Conservation (phyloP, 441 rosid species). For the Rhodomyrtus psidioides region DNA sequence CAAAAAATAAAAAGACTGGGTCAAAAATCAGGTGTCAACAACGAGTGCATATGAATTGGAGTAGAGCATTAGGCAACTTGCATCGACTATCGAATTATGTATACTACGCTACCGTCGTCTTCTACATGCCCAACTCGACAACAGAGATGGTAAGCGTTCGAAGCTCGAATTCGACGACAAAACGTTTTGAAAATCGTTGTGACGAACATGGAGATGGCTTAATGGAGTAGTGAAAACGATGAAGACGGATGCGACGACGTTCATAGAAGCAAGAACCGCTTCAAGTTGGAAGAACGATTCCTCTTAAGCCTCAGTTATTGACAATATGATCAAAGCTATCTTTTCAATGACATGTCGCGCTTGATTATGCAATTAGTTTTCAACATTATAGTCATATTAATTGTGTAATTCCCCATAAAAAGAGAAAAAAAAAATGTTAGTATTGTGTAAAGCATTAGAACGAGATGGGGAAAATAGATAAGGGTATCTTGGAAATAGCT, state of each 20-base stretch:
- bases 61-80: not conserved
- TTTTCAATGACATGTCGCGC: too few relatives aligned
- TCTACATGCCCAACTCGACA: not conserved
- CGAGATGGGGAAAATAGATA: not conserved
- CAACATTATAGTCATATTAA: not conserved
- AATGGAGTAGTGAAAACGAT: not conserved
- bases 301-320: not conserved
- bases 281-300: not conserved
- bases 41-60: not conserved
- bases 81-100: not conserved
- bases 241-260: not conserved
- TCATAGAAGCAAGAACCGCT: not conserved
- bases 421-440: not conserved
- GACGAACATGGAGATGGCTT: not conserved
- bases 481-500: not conserved
- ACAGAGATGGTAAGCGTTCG: not conserved
- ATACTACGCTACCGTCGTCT: accelerated
- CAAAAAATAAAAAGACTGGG: too few relatives aligned
- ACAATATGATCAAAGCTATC: not conserved
- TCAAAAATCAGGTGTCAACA: too few relatives aligned
- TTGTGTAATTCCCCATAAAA: not conserved
- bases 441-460: not conserved
- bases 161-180: not conserved
- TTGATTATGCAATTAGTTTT: not conserved
- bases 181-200: not conserved